Evolutionary conservation across 75 land plant genomes (phyloP).

Genomic region (Ceratopteris richardii): DNA sequence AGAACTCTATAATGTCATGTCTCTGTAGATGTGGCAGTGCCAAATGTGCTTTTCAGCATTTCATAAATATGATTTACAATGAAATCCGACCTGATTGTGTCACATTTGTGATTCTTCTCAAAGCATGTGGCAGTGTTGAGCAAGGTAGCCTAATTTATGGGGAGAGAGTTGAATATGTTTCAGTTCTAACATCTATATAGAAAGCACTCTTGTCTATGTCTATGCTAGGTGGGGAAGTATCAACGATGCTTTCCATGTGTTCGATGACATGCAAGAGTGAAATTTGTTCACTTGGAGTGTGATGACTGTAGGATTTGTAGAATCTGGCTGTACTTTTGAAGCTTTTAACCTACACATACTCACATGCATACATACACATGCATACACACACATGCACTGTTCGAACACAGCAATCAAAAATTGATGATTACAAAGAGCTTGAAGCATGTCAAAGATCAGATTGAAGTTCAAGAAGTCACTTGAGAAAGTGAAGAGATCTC

Average conservation of each 20-base stretch:
- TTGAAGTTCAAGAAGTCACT: no score
- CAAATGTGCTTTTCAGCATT: neutral
- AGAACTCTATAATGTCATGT: neutral
- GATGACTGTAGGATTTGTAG: slow-evolving; percentile 25
- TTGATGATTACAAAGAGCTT: no score
- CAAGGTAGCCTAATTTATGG: slow-evolving; percentile 8
- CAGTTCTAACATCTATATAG: slow-evolving; percentile 2
- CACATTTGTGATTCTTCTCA: slow-evolving; percentile 14
- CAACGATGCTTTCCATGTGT: slow-evolving; percentile 10
- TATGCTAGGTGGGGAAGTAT: slow-evolving; percentile 8
- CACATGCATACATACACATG: no score
- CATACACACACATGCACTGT: no score
- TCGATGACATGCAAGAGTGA: slow-evolving; percentile 7
- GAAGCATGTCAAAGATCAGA: no score
- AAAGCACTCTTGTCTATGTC: slow-evolving; percentile 7
- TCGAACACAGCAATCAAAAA: no score
- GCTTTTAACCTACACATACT: no score
- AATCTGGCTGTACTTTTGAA: slow-evolving; percentile 15
- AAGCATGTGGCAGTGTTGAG: slow-evolving; percentile 4
- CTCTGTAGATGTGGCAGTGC: neutral
- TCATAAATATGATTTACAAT: neutral
- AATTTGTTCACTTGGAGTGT: slow-evolving; percentile 49
- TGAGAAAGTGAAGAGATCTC: no score
- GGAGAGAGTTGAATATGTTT: neutral
- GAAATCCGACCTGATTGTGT: neutral